Evolutionary conservation across 176 grass and related monocot species (phyloP), one percentile per base, ranked within the genome.

Genomic region (Olyra latifolia): DNA sequence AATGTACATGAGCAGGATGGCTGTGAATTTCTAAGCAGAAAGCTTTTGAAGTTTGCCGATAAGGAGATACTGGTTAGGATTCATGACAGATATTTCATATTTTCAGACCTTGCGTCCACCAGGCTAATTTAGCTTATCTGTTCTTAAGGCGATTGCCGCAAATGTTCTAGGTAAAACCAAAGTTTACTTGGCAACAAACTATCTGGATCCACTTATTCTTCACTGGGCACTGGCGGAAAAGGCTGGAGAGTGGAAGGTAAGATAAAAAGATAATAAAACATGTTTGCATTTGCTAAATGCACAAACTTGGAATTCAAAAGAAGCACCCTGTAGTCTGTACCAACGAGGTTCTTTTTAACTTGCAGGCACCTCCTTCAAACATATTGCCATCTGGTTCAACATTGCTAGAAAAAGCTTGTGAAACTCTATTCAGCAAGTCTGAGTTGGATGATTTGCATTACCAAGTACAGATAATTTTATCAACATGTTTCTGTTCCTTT

Each of bases 51-150:
- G 82, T 74, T 99, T 0, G 67, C 85, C 9, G 83, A 89, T 79
- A 87, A 89, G 76, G 88, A 93, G 71, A 85, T 99, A 83, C 69
- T 93, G 96, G 96, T 99, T 81, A 83, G 87, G n/a, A 80, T 83
- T 30, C 75, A 83, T 71, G 71, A 73, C 27, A 75, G 66, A 69
- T 62, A 64, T 70, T 81, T 81, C 49, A 69, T 62, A 68, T 84
- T 74, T 80, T 47, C 7, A 20, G 40, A 53, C 57, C 72, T 87
- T 91, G 40, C 38, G 39, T 83, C 28, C 17, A 73, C 76, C 71
- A 69, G 29, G 38, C 66, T 88, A 80, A 89, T 81, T 72, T 54
- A 70, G 40, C 29, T 76, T 87, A 66, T 81, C 66, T 71, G 16
- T 79, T 90, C 48, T 84, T 82, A 82, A 97, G 94, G 89, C 84